Evolutionary conservation across 2,329 filamentous ascomycete species (phyloP).

Genomic region (Ophiocordyceps polyrhachis-furcata): DNA sequence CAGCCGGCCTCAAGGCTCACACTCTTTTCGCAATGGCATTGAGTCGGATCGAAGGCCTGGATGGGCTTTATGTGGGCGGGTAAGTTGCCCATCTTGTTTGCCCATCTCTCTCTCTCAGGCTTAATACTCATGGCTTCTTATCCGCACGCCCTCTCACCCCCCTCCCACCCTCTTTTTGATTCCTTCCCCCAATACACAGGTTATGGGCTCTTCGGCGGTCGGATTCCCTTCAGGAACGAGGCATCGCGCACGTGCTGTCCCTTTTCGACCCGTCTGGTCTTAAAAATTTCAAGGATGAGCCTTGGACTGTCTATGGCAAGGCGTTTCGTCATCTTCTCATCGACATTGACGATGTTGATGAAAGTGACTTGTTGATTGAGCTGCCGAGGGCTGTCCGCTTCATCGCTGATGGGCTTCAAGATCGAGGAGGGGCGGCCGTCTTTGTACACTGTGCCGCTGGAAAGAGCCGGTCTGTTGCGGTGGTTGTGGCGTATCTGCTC

Average conservation of each 20-base stretch:
- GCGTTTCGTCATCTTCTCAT: conserved; percentile 57
- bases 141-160: too few relatives aligned
- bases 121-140: not conserved
- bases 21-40: conserved; percentile 21
- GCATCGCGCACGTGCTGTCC: conserved; percentile 83
- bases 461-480: conserved; percentile 78
- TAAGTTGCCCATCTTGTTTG: conserved; percentile 8
- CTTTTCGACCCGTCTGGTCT: conserved; percentile 31
- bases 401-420: conserved; percentile 48
- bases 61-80: conserved; percentile 22
- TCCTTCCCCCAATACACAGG: conserved; percentile 22
- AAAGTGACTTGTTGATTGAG: conserved; percentile 69
- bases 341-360: conserved; percentile 77
- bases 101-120: not conserved
- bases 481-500: conserved; percentile 72
- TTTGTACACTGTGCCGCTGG: conserved; percentile 74
- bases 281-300: conserved; percentile 29
- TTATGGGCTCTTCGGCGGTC: conserved; percentile 62
- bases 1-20: too few relatives aligned
- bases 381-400: conserved; percentile 65
- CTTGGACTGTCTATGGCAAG: conserved; percentile 28
- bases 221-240: conserved; percentile 47
- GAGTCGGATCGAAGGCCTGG: conserved; percentile 21
- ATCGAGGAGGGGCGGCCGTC: conserved; percentile 16
- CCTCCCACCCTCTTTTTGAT: too few relatives aligned